Conservation (phyloP, 768 basidiomycete species). For the Lentinula sp. region DNA sequence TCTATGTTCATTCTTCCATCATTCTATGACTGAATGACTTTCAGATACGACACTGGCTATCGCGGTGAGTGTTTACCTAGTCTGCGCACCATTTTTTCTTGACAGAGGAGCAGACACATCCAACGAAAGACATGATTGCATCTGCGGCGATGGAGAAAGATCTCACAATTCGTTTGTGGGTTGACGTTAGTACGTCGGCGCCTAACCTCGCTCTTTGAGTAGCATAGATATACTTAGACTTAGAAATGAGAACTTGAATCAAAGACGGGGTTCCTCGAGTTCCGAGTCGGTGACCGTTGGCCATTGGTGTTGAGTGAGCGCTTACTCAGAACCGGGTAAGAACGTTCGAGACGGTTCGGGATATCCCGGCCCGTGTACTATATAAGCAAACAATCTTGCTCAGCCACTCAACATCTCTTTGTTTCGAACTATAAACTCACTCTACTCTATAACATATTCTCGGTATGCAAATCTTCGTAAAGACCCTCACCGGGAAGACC, state of each 20-base stretch:
- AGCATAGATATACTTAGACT: no score
- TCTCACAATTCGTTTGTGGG: conserved; percentile 78
- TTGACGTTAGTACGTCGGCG: conserved; percentile 28
- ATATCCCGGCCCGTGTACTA: background rate
- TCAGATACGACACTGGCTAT: conserved; percentile 70
- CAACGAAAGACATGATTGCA: conserved; percentile 67
- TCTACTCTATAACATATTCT: background rate
- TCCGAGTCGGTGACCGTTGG: no score
- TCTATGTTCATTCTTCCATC: background rate
- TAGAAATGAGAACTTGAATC: no score
- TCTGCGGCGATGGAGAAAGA: conserved; percentile 92
- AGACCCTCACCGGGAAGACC: conserved; percentile 67
- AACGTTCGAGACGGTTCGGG: background rate
- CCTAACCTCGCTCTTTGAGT: no score
- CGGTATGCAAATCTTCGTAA: conserved; percentile 44
- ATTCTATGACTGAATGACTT: background rate
- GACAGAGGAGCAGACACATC: conserved; percentile 56
- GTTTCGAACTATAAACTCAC: background rate
- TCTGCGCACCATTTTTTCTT: no score
- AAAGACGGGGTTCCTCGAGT: no score
- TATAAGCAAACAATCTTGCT: background rate
- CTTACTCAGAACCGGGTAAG: background rate
- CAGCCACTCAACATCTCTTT: background rate
- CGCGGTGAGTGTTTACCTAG: conserved; percentile 43
- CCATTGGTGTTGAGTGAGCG: no score